phyloP scores from a whole-genome alignment of 768 basidiomycete genomes.

The Epithele typhae region DNA sequence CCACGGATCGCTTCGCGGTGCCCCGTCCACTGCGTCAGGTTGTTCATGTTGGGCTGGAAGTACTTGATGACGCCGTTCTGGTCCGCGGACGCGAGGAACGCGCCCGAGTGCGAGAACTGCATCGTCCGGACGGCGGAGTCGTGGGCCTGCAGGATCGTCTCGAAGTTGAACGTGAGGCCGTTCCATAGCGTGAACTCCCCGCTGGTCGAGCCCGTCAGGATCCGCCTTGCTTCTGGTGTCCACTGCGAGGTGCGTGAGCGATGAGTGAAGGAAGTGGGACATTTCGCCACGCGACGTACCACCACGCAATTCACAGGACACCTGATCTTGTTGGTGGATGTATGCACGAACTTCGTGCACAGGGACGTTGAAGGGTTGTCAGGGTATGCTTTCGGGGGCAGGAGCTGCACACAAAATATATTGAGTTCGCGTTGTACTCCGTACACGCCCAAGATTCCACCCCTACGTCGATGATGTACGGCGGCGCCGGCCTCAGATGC shows the following conservation, averaged over 20 bases:
- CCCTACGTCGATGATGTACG: constrained; percentile 85
- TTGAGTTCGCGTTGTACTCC: constrained; percentile 18
- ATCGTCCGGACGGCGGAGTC: constrained; percentile 91
- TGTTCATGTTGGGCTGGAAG: constrained; percentile 99
- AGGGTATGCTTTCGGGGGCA: constrained; percentile 90
- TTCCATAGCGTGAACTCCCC: constrained; percentile 99
- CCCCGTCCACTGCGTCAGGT: constrained; percentile 89
- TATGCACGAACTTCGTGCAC: constrained; percentile 97
- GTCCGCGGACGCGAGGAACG: constrained; percentile 90
- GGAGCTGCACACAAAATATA: constrained; percentile 50
- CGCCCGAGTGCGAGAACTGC: constrained; percentile 88
- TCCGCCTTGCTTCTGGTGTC: constrained; percentile 93
- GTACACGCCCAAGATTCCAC: constrained; percentile 15
- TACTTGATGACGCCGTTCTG: constrained; percentile 96
- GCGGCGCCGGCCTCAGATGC: constrained; percentile 77
- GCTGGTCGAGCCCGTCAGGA: constrained; percentile 92
- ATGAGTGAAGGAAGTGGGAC: background rate
- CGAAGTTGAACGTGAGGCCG: constrained; percentile 98
- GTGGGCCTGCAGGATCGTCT: constrained; percentile 98
- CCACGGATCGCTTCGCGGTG: constrained; percentile 96
- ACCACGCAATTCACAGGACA: constrained; percentile 96
- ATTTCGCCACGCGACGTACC: constrained; percentile 50
- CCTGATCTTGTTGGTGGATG: constrained; percentile 96
- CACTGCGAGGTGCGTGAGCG: constrained; percentile 51
- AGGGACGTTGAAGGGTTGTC: constrained; percentile 89